Percentiles rank a stretch among this genome's conserved stretches.
phyloP scores from a whole-genome alignment of 345 rosid species.

The Mangifera indica region DNA sequence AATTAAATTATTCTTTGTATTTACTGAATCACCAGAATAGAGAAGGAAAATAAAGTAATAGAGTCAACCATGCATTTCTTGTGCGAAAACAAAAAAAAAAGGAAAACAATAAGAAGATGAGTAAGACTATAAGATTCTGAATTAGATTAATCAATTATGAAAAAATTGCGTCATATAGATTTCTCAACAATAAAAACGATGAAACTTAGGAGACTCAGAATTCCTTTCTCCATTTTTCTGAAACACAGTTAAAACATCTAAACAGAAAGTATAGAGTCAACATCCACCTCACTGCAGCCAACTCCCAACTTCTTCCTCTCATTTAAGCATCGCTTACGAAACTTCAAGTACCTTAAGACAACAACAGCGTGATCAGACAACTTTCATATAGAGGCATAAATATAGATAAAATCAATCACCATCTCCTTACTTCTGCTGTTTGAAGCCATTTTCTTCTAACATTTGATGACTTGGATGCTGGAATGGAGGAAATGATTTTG shows the following conservation, averaged over 20 bases:
- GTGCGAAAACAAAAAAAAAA: not conserved
- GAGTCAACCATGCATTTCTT: not conserved
- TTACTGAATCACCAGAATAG: no score
- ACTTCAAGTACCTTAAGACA: slow-evolving; percentile 79
- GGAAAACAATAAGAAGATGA: not conserved
- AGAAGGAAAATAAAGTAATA: not conserved
- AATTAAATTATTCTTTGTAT: not conserved
- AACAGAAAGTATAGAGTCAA: no score
- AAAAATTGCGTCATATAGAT: not conserved
- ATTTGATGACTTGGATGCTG: slow-evolving; percentile 98
- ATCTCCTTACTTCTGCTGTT: slow-evolving; percentile 82
- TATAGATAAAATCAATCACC: not conserved
- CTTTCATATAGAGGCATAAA: slow-evolving; percentile 16
- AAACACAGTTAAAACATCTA: no score
- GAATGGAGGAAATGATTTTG: slow-evolving; percentile 86
- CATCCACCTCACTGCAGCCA: slow-evolving; percentile 99
- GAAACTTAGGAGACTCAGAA: not conserved
- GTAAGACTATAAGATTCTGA: not conserved
- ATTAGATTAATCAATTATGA: not conserved
- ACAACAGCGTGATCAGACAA: slow-evolving; percentile 29
- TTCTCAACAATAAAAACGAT: not conserved
- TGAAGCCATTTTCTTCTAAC: slow-evolving; percentile 93
- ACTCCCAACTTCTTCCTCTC: slow-evolving; percentile 90
- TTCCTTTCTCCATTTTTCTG: not conserved
- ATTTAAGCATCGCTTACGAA: slow-evolving; percentile 79